Evolutionary conservation across 345 rosid species (phyloP).

Genomic region (Eucalyptus tenuipes): DNA sequence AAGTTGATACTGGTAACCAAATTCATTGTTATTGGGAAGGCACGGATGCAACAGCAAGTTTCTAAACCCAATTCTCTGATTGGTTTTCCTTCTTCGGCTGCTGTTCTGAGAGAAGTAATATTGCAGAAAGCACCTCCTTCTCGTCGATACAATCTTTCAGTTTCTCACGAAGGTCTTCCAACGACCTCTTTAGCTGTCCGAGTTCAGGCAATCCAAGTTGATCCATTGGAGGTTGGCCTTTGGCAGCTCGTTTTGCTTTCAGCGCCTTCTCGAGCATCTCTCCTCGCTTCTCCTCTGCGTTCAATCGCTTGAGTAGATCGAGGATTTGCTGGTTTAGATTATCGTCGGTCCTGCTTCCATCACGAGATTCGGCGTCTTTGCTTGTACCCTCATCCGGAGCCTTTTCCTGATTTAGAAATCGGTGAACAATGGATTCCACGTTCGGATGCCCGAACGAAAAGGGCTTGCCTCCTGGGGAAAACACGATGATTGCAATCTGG

Average conservation of each 20-base stretch:
- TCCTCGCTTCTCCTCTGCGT: slow-evolving; percentile 21
- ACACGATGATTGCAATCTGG: slow-evolving; percentile 43
- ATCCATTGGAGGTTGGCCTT: neutral
- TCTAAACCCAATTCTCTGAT: neutral
- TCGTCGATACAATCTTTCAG: slow-evolving; percentile 4
- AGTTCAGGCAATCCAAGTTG: slow-evolving; percentile 4
- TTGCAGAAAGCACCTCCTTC: slow-evolving; percentile 20
- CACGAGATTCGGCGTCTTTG: neutral
- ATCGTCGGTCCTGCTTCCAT: neutral
- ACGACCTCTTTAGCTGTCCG: slow-evolving; percentile 4
- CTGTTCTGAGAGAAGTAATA: slow-evolving; percentile 10
- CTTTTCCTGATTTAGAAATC: slow-evolving; percentile 14
- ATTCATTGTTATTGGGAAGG: neutral
- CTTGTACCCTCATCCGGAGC: neutral
- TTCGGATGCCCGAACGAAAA: slow-evolving; percentile 55
- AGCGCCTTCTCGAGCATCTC: slow-evolving; percentile 7
- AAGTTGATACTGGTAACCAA: neutral
- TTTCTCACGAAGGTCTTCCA: slow-evolving; percentile 10
- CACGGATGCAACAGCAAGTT: neutral
- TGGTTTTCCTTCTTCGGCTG: neutral
- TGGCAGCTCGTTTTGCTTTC: slow-evolving; percentile 5
- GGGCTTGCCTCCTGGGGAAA: slow-evolving; percentile 69
- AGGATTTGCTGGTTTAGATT: neutral
- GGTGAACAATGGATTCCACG: slow-evolving; percentile 24
- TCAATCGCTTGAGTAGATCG: slow-evolving; percentile 3